A percentile compares a stretch with the other conserved stretches of the same genome.
phyloP scores from a whole-genome alignment of 768 basidiomycete genomes.

The Austroboletus eburneus region DNA sequence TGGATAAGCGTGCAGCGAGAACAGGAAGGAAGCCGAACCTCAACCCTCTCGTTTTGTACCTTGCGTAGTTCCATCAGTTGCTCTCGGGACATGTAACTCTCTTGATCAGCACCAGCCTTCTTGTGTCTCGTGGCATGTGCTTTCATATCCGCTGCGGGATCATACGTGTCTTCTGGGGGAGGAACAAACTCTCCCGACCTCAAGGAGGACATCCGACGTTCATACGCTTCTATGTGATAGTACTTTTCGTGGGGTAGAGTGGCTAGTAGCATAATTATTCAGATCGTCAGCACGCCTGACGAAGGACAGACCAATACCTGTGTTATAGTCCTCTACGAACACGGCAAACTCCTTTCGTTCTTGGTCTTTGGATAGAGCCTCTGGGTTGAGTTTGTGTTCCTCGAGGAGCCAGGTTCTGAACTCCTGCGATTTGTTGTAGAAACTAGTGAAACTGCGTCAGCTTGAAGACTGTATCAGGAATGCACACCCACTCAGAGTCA shows the following conservation, averaged over 20 bases:
- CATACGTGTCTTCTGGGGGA: conserved; percentile 67
- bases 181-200: conserved; percentile 82
- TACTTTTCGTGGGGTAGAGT: conserved; percentile 95
- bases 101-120: conserved; percentile 59
- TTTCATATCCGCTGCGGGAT: conserved; percentile 80
- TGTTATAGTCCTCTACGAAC: conserved; percentile 83
- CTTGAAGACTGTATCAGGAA: conserved; percentile 1
- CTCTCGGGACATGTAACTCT: conserved; percentile 73
- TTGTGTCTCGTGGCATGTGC: conserved; percentile 70
- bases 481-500: conserved; percentile 67
- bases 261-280: conserved; percentile 40
- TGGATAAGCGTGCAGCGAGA: not conserved
- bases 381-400: conserved; percentile 87
- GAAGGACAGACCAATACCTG: conserved; percentile 41
- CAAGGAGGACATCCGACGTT: conserved; percentile 77
- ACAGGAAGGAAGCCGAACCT: conserved; percentile 42
- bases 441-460: conserved; percentile 40
- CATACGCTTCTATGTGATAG: conserved; percentile 85
- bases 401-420: conserved; percentile 93
- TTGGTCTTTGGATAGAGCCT: conserved; percentile 81
- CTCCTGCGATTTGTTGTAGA: conserved; percentile 79
- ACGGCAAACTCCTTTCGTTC: conserved; percentile 79
- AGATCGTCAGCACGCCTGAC: not conserved
- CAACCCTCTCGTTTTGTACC: conserved; percentile 81
- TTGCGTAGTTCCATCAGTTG: conserved; percentile 77